Evolutionary conservation across 2,329 filamentous ascomycete genomes (phyloP).

Genomic region (Xenosphaeropsis pyriputrescens): DNA sequence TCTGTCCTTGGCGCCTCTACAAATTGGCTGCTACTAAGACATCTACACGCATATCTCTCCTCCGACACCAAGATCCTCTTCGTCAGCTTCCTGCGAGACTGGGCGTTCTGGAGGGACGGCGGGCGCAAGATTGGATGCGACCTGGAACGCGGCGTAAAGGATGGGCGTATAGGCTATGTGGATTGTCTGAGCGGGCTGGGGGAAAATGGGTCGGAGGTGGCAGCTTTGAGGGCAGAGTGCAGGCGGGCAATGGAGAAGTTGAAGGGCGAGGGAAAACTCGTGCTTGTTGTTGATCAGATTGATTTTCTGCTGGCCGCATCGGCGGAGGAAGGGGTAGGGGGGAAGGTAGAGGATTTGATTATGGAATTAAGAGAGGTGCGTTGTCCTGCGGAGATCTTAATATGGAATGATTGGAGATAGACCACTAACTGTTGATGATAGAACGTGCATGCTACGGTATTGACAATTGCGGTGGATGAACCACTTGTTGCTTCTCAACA

Average conservation of each 20-base stretch:
- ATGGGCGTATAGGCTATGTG: background rate
- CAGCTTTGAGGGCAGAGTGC: too few species aligned
- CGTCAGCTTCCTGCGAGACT: constrained; percentile 71
- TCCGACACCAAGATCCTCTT: constrained; percentile 45
- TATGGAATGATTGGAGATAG: background rate
- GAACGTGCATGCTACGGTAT: constrained; percentile 48
- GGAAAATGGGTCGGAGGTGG: too few species aligned
- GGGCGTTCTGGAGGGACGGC: constrained; percentile 64
- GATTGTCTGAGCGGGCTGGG: background rate
- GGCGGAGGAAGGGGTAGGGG: constrained; percentile 26
- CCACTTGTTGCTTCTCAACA: constrained; percentile 48
- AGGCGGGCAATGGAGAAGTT: constrained; percentile 4
- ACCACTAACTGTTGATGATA: constrained; percentile 14
- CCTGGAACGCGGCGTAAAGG: constrained; percentile 6
- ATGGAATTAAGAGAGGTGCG: constrained; percentile 48
- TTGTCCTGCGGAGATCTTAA: constrained; percentile 5
- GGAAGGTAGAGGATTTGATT: constrained; percentile 38
- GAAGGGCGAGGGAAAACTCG: constrained; percentile 20
- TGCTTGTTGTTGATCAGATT: constrained; percentile 52
- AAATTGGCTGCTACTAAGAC: constrained; percentile 50
- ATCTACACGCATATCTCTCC: constrained; percentile 22
- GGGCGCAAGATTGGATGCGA: constrained; percentile 29
- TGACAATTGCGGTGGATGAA: constrained; percentile 58
- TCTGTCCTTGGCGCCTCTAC: constrained; percentile 48
- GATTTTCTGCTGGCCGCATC: constrained; percentile 49